phyloP scores from a whole-genome alignment of 257 asterid genomes.

The Vinca minor region DNA sequence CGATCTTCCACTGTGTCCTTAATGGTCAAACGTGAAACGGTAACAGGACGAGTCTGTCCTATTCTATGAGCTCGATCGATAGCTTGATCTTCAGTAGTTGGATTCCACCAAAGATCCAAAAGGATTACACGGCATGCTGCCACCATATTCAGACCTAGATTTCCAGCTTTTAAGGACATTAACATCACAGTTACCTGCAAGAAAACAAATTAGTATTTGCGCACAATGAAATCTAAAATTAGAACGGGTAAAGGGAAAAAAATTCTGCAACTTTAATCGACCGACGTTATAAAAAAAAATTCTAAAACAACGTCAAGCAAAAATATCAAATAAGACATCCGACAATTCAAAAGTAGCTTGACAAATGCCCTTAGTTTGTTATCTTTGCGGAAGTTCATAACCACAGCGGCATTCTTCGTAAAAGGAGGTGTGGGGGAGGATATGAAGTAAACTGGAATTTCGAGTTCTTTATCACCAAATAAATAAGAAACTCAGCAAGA shows the following conservation, averaged over 20 bases:
- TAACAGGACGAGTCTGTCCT: constrained; percentile 90
- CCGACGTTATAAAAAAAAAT: not conserved
- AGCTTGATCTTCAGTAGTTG: constrained; percentile 98
- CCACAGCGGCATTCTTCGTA: too few species aligned
- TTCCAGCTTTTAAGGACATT: constrained; percentile 98
- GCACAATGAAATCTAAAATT: not conserved
- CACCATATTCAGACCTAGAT: constrained; percentile 96
- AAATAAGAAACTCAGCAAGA: constrained; percentile 12
- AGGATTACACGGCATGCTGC: constrained; percentile 94
- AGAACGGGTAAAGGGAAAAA: not conserved
- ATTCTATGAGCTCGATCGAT: constrained; percentile 96
- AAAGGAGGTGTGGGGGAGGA: too few species aligned
- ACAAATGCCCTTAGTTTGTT: not conserved
- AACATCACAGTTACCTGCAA: constrained; percentile 91
- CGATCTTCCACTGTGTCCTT: constrained; percentile 94
- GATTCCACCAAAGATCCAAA: constrained; percentile 99
- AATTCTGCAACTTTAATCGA: not conserved
- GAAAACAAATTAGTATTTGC: constrained; percentile 6
- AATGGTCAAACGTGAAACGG: constrained; percentile 80
- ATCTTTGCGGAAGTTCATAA: not conserved
- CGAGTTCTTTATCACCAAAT: not conserved
- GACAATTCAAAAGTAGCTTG: not conserved
- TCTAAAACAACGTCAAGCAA: not conserved
- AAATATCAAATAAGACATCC: not conserved
- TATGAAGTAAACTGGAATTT: not conserved